A percentile compares a stretch with the other conserved stretches of the same genome.
phyloP scores from a whole-genome alignment of 2,329 filamentous ascomycete species.

The Fusarium siculi region DNA sequence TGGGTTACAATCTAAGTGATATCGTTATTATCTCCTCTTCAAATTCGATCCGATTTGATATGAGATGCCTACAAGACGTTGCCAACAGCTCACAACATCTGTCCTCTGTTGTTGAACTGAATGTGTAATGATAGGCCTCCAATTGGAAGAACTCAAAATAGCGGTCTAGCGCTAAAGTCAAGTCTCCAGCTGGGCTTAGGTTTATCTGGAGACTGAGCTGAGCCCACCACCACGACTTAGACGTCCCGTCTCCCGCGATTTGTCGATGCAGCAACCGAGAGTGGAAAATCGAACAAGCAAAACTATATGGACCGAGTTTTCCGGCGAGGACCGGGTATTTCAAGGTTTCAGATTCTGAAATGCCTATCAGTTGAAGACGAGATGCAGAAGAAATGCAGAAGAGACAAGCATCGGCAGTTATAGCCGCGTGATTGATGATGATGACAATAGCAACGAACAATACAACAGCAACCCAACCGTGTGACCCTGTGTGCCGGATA shows the following conservation, averaged over 20 bases:
- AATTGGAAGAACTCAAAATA: conserved; percentile 48
- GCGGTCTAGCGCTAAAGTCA: conserved; percentile 39
- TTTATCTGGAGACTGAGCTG: conserved; percentile 23
- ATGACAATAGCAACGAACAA: conserved; percentile 24
- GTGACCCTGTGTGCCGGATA: conserved; percentile 1
- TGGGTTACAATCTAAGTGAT: conserved; percentile 19
- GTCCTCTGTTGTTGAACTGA: conserved; percentile 9
- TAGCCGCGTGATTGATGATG: conserved; percentile 35
- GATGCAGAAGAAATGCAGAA: not conserved
- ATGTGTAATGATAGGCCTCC: conserved; percentile 47
- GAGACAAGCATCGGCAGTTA: not conserved
- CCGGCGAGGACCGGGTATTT: conserved; percentile 1
- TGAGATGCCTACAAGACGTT: conserved; percentile 1
- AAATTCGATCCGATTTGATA: not conserved
- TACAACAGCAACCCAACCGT: conserved; percentile 12
- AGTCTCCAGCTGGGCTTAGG: not conserved
- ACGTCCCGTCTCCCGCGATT: conserved; percentile 29
- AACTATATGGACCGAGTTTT: conserved; percentile 6
- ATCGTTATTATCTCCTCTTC: conserved; percentile 1
- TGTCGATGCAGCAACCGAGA: conserved; percentile 32
- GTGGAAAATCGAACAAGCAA: conserved; percentile 17
- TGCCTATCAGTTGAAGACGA: not conserved
- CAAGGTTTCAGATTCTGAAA: not conserved
- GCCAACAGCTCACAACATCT: conserved; percentile 1
- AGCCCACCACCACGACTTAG: conserved; percentile 34